Conservation (phyloP, 768 basidiomycete species). For the Psilocybe cubensis region DNA sequence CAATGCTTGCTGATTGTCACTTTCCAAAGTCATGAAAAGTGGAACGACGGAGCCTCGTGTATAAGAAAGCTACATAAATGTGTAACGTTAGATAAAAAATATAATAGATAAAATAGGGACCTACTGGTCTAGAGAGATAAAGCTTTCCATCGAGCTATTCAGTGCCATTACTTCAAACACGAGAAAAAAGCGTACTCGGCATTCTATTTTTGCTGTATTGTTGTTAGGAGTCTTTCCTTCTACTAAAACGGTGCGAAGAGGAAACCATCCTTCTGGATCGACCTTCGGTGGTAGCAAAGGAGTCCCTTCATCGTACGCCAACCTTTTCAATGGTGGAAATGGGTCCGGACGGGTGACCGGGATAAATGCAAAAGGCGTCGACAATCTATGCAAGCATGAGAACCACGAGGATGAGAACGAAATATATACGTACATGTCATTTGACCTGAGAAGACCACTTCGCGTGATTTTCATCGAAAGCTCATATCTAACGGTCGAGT, state of each 20-base stretch:
- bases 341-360: conserved; percentile 33
- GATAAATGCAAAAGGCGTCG: conserved; percentile 33
- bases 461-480: conserved; percentile 32
- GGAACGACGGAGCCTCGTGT: conserved; percentile 43
- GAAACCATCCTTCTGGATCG: conserved; percentile 45
- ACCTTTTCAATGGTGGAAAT: conserved; percentile 35
- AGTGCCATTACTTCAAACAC: not conserved
- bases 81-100: not conserved
- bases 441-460: conserved; percentile 25
- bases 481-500: conserved; percentile 39
- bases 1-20: conserved; percentile 34
- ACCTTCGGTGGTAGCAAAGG: conserved; percentile 38
- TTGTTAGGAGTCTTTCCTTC: conserved; percentile 32
- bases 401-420: not conserved
- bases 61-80: conserved; percentile 37
- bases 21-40: conserved; percentile 32
- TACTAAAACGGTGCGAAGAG: conserved; percentile 26
- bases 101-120: conserved; percentile 1
- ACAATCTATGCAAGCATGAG: conserved; percentile 23
- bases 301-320: conserved; percentile 38
- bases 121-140: conserved; percentile 42
- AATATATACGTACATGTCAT: conserved; percentile 31
- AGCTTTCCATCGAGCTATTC: conserved; percentile 27
- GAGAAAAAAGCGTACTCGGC: conserved; percentile 30
- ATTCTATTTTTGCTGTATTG: conserved; percentile 31